Conservation (phyloP, 306 rosid species). For the Acacia melanoxylon region DNA sequence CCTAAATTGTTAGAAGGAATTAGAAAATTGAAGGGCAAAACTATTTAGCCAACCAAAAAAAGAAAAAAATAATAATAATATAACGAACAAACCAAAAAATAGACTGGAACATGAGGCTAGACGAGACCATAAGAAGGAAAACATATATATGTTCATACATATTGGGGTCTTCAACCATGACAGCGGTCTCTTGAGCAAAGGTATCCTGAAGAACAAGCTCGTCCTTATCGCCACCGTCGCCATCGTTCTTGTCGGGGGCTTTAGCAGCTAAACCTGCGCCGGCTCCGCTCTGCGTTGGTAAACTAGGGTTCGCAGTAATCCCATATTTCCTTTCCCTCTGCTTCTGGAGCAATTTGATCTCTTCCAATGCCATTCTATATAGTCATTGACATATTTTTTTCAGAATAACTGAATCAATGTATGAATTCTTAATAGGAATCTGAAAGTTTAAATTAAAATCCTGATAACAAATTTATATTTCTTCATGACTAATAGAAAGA, state of each 20-base stretch:
- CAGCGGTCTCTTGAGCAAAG: constrained; percentile 94
- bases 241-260: constrained; percentile 41
- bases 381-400: neutral
- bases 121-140: too few species aligned
- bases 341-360: constrained; percentile 86
- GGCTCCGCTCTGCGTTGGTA: constrained; percentile 29
- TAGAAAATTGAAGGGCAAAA: too few species aligned
- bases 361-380: constrained; percentile 81
- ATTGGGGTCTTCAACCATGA: constrained; percentile 91
- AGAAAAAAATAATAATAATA: neutral
- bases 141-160: constrained; percentile 44
- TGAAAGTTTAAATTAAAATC: neutral
- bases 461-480: neutral
- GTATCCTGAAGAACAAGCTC: constrained; percentile 89
- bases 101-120: neutral
- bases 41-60: neutral
- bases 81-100: neutral
- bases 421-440: constrained; percentile 19
- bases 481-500: neutral
- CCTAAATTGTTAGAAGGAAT: too few species aligned
- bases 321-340: constrained; percentile 92
- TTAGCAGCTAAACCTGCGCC: constrained; percentile 37
- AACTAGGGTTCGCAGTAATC: constrained; percentile 57
- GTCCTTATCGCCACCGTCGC: constrained; percentile 66
- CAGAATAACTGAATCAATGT: constrained; percentile 2